These are phyloP conservation scores for Daldinia caldariorum DNA, from an alignment of 495 filamentous ascomycete genomes.

Conservation along the genomic window DNA sequence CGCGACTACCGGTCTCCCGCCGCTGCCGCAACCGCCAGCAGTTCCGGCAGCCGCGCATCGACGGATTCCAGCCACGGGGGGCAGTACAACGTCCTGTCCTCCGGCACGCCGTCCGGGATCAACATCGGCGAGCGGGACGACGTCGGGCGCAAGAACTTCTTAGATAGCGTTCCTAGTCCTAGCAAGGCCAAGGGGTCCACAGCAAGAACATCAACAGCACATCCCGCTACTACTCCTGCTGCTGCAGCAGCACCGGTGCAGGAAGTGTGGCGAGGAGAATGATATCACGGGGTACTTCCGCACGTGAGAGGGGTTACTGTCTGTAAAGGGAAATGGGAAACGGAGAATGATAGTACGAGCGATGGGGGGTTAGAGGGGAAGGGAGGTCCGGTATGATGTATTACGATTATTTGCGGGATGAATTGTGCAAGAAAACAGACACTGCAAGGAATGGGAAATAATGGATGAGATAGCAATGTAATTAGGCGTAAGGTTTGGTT, in stretches of 20 bases:
- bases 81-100: slow-evolving; percentile 46
- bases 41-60: slow-evolving; percentile 17
- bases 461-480: too few species aligned
- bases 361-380: too few species aligned
- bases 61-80: slow-evolving; percentile 37
- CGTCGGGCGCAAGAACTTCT: not conserved
- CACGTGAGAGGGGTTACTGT: too few species aligned
- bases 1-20: slow-evolving; percentile 4
- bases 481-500: too few species aligned
- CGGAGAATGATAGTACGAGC: too few species aligned
- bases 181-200: not conserved
- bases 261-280: slow-evolving; percentile 50
- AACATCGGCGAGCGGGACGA: slow-evolving; percentile 22
- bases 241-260: slow-evolving; percentile 40
- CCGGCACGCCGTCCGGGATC: slow-evolving; percentile 47
- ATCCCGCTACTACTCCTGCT: too few species aligned
- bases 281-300: slow-evolving; percentile 46
- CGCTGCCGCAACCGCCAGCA: not conserved
- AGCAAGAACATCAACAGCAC: too few species aligned
- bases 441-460: too few species aligned
- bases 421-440: too few species aligned
- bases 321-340: too few species aligned
- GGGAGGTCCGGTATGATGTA: too few species aligned
- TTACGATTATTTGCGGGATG: too few species aligned
- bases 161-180: not conserved